These are phyloP conservation scores for Solioccasus polychromus DNA, from an alignment of 768 basidiomycete species.

Conservation along the genomic window DNA sequence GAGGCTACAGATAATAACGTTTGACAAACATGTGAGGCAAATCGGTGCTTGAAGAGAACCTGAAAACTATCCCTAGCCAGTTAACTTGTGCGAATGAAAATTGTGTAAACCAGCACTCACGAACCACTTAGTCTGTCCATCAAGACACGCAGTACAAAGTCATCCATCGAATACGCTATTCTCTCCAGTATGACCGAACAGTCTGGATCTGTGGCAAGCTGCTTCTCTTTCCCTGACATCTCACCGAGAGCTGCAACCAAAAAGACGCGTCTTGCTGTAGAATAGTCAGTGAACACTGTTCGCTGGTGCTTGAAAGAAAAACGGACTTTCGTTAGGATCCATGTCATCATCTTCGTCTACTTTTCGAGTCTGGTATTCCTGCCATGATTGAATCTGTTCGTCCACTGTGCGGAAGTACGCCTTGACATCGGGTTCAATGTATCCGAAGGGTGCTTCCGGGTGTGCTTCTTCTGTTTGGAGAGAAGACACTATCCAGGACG, in stretches of 20 bases:
- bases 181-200: conserved; percentile 89
- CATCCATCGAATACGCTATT: conserved; percentile 91
- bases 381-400: conserved; percentile 85
- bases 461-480: conserved; percentile 41
- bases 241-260: conserved; percentile 81
- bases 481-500: conserved; percentile 68
- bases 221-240: conserved; percentile 84
- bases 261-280: conserved; percentile 68
- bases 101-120: conserved; percentile 51
- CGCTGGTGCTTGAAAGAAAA: not conserved
- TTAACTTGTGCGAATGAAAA: conserved; percentile 6
- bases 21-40: conserved; percentile 95
- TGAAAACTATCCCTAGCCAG: conserved; percentile 47
- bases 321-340: conserved; percentile 71
- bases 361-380: conserved; percentile 42
- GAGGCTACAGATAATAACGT: conserved; percentile 71
- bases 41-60: conserved; percentile 70
- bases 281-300: not conserved
- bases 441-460: conserved; percentile 82
- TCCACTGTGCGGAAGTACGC: conserved; percentile 92
- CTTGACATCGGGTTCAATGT: conserved; percentile 85
- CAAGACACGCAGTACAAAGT: conserved; percentile 91
- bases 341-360: conserved; percentile 45
- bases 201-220: conserved; percentile 90
- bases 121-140: conserved; percentile 84